Conservation (phyloP, 2,329 filamentous ascomycete genomes). For the Colletotrichum sp. region DNA sequence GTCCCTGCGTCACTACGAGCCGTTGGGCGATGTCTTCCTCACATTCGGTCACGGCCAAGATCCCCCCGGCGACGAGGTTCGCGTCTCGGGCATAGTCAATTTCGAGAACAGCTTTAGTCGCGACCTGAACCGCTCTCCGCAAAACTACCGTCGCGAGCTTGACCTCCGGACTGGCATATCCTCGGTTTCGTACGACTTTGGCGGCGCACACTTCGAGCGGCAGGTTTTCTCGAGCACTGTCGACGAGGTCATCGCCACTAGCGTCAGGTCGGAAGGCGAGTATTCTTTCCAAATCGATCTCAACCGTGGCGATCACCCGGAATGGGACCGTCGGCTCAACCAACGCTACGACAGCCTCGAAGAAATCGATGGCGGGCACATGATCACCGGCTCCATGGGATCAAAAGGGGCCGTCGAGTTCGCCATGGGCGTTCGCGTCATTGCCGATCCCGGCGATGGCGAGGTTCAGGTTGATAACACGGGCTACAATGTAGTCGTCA, state of each 20-base stretch:
- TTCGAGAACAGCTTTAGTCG: background rate
- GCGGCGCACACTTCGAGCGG: background rate
- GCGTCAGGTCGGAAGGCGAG: background rate
- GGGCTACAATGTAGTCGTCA: background rate
- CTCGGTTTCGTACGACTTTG: background rate
- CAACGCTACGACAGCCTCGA: background rate
- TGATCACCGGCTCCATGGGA: conserved; percentile 30
- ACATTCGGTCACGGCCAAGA: background rate
- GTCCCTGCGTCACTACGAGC: background rate
- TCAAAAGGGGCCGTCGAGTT: background rate
- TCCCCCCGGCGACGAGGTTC: background rate
- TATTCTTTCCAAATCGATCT: background rate
- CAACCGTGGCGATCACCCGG: background rate
- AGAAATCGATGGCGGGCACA: background rate
- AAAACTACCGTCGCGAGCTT: background rate
- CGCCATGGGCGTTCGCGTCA: background rate
- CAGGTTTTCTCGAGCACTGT: background rate
- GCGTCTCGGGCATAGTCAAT: background rate
- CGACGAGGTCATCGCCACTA: background rate
- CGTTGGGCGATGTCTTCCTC: background rate
- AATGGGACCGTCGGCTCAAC: background rate
- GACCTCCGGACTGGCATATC: background rate
- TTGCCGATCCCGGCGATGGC: background rate
- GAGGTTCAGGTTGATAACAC: background rate
- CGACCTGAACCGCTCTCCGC: background rate